Evolutionary conservation across 495 filamentous ascomycete genomes (phyloP), one percentile per base, ranked within the genome.

Genomic region (Bacidia gigantensis): DNA sequence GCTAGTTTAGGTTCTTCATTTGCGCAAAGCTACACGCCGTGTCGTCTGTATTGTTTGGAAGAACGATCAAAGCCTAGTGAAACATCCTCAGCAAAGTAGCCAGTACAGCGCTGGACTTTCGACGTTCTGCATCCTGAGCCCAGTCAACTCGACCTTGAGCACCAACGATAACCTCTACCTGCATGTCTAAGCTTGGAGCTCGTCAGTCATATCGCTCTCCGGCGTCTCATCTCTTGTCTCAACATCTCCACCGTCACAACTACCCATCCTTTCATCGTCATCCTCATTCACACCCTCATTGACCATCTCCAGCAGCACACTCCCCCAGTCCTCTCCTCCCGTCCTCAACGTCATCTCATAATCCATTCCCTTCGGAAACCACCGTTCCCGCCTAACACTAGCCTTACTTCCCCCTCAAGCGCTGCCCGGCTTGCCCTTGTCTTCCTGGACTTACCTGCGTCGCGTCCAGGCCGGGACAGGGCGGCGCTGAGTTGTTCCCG

Each of bases 361-460:
- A 55, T 90, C 83, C 11, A 84, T 63, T 3, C 78, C 71, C 21
- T 70, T 70, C n/a, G 76, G 71, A 63, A 95, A 90, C 79, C 88
- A 95, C 47, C 76, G 74, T 63, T 92, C 87, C 49, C 76, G 78
- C 45, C 87, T 75, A 17, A 79, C 86, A 1, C 72, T 79, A 35
- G 79, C 76, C 58, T 92, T 79, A 42, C 73, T 73, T 0, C 87
- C 82, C 89, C 89, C 59, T 94, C 89, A 0, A 89, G 71, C 0
- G 90, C 93, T 11, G 84, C 85, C 35, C 88, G 76, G 24, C 86
- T 85, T 20, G 87, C 78, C 40, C 89, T 69, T 0, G 92, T 96
- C 0, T 74, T 89, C 22, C 92, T 69, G 60, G 79, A 73, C 17
- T 78, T 74, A 35, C 88, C 89, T 11, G 69, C 67, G 9, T 60